Evolutionary conservation across 2,329 filamentous ascomycete genomes (phyloP).

Genomic region (Colletotrichum sp.): DNA sequence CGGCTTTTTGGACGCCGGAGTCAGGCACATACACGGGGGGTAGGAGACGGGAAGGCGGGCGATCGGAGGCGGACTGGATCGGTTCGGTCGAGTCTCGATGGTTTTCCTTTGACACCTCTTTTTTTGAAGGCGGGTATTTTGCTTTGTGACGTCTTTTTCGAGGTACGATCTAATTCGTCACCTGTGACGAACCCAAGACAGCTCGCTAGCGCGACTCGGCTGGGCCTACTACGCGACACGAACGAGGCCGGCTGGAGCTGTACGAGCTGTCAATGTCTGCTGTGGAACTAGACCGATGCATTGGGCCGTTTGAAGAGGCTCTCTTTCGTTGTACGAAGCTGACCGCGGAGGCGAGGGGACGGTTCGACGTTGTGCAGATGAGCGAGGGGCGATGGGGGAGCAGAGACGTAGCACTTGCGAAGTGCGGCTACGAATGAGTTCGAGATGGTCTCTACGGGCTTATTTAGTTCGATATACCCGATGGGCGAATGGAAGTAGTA

Average conservation of each 20-base stretch:
- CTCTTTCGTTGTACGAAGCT: neutral
- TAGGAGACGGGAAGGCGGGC: neutral
- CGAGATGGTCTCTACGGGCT: neutral
- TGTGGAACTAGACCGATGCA: neutral
- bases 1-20: neutral
- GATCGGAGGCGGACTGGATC: neutral
- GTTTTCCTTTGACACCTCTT: neutral
- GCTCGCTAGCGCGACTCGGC: neutral
- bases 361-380: neutral
- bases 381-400: neutral
- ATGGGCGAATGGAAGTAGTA: neutral
- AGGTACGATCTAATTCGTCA: neutral
- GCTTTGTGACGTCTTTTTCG: neutral
- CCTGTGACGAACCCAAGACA: neutral
- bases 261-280: conserved; percentile 12
- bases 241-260: neutral
- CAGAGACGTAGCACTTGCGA: neutral
- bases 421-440: neutral
- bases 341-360: neutral
- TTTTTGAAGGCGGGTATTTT: neutral
- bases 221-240: neutral
- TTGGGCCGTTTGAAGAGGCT: neutral
- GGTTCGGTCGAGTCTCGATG: neutral
- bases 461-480: neutral
- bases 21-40: neutral